A percentile compares a stretch with the other conserved stretches of the same genome.
Evolutionary conservation across 495 filamentous ascomycete genomes (phyloP).

Genomic region (Massariosphaeria phaeospora): DNA sequence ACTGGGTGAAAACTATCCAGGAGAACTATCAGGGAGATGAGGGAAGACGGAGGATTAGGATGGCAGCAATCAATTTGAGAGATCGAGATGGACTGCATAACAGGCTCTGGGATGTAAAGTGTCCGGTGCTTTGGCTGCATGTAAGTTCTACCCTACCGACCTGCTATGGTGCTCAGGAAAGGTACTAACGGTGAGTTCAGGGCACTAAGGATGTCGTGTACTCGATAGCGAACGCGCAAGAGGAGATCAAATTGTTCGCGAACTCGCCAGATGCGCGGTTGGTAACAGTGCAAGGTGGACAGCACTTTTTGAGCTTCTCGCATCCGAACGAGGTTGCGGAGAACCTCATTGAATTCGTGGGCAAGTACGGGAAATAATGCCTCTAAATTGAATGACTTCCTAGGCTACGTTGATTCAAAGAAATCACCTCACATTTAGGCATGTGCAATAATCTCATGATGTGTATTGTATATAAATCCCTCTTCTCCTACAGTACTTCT

Average conservation of each 20-base stretch:
- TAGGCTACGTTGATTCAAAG: too few relatives aligned
- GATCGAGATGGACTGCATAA: constrained; percentile 55
- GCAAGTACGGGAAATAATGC: constrained; percentile 38
- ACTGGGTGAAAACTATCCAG: constrained; percentile 53
- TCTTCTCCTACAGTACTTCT: too few relatives aligned
- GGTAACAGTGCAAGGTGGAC: constrained; percentile 48
- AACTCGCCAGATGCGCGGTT: constrained; percentile 49
- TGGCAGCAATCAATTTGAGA: constrained; percentile 54
- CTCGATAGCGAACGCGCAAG: constrained; percentile 44
- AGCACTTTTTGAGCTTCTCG: constrained; percentile 55
- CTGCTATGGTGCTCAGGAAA: constrained; percentile 12
- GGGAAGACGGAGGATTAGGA: constrained; percentile 50
- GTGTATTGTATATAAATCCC: too few relatives aligned
- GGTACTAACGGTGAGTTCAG: too few relatives aligned
- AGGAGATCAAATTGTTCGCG: constrained; percentile 57
- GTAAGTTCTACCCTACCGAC: neutral
- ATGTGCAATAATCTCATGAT: too few relatives aligned
- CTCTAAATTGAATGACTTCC: too few relatives aligned
- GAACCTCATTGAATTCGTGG: constrained; percentile 51
- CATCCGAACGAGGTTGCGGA: constrained; percentile 52
- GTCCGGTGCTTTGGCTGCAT: constrained; percentile 61
- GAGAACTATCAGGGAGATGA: constrained; percentile 55
- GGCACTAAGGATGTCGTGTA: constrained; percentile 55
- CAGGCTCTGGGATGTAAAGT: constrained; percentile 52
- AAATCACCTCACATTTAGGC: too few relatives aligned